A percentile compares a stretch with the other conserved stretches of the same genome.
Conservation (phyloP, 2,329 filamentous ascomycete species). For the Cercospora sp. region DNA sequence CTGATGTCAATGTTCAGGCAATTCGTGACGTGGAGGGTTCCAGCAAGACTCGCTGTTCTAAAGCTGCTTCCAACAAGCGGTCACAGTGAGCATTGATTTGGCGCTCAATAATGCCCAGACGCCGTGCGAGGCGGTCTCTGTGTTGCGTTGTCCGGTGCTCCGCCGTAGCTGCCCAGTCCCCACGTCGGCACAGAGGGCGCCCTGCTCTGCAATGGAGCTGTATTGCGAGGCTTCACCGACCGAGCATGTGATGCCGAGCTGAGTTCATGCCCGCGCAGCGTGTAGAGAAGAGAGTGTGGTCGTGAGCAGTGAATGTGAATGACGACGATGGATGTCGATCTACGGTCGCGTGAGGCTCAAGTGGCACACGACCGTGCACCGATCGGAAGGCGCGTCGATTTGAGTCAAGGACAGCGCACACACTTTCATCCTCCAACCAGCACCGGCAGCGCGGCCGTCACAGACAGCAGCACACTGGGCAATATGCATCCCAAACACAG, state of each 20-base stretch:
- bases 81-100: background rate
- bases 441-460: constrained; percentile 1
- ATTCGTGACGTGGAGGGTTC: background rate
- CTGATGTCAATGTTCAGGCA: background rate
- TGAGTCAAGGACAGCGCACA: constrained; percentile 10
- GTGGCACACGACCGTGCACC: background rate
- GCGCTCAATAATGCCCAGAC: background rate
- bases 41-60: background rate
- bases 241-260: background rate
- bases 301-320: background rate
- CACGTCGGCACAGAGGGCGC: background rate
- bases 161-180: background rate
- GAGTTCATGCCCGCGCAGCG: background rate
- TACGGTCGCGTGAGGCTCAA: constrained; percentile 5
- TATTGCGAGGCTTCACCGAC: background rate
- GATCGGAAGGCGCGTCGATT: constrained; percentile 1
- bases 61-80: background rate
- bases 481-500: background rate
- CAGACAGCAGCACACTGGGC: background rate
- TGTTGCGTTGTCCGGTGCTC: background rate
- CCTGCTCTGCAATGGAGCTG: background rate
- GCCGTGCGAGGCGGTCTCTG: constrained; percentile 4
- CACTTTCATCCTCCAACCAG: constrained; percentile 7
- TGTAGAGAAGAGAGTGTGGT: background rate
- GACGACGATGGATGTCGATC: constrained; percentile 4